These are phyloP conservation scores for Suillus subaureus DNA, from an alignment of 768 basidiomycete species.

Conservation along the genomic window DNA sequence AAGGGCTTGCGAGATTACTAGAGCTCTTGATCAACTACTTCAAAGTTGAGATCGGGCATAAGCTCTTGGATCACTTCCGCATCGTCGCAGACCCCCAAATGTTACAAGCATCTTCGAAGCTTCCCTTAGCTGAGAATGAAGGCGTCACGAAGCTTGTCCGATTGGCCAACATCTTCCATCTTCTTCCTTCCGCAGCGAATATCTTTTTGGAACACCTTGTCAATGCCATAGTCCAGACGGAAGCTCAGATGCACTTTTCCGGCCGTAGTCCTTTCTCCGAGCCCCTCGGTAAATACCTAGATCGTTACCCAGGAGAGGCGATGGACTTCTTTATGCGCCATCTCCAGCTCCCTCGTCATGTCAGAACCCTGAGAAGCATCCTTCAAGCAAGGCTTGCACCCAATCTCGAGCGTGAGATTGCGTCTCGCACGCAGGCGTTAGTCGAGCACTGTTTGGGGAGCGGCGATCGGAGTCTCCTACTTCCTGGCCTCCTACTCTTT, in stretches of 20 bases:
- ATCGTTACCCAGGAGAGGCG: conserved; percentile 87
- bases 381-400: conserved; percentile 80
- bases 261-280: conserved; percentile 90
- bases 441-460: conserved; percentile 53
- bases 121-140: conserved; percentile 84
- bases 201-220: conserved; percentile 90
- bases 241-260: conserved; percentile 89
- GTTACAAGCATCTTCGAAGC: conserved; percentile 75
- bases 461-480: conserved; percentile 49
- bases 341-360: conserved; percentile 74
- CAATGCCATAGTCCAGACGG: conserved; percentile 87
- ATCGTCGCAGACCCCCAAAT: conserved; percentile 89
- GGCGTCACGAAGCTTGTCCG: conserved; percentile 91
- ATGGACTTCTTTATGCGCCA: conserved; percentile 83
- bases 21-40: conserved; percentile 98
- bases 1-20: conserved; percentile 90
- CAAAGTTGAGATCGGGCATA: conserved; percentile 98
- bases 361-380: conserved; percentile 84
- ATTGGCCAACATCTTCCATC: conserved; percentile 96
- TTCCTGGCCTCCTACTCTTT: conserved; percentile 76
- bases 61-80: conserved; percentile 94
- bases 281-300: conserved; percentile 87
- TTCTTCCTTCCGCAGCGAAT: conserved; percentile 90
- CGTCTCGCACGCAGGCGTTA: conserved; percentile 57
- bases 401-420: conserved; percentile 67